Evolutionary conservation across 192 early-diverging fungal genomes (phyloP).

Genomic region (Coemansia sp.): DNA sequence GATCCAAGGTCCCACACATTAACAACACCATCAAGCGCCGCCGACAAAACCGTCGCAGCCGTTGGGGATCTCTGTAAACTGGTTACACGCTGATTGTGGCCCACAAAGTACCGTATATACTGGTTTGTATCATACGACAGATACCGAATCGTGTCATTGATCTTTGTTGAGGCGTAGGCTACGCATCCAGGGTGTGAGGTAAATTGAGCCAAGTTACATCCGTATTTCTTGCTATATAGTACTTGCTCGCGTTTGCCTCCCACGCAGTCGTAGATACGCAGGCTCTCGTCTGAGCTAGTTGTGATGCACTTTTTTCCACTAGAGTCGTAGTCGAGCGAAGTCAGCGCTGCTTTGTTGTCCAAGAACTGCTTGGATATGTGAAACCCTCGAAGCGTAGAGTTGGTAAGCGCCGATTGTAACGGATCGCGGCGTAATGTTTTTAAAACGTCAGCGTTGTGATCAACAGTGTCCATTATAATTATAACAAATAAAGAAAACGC

Average conservation of each 20-base stretch:
- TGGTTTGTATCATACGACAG: conserved; percentile 94
- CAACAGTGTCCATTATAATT: background rate
- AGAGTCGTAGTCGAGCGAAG: conserved; percentile 82
- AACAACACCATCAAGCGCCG: conserved; percentile 75
- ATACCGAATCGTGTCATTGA: conserved; percentile 93
- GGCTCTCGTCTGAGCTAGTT: conserved; percentile 81
- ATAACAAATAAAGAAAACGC: conserved; percentile 1
- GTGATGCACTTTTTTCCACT: conserved; percentile 79
- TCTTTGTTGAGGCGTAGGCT: conserved; percentile 93
- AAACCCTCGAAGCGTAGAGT: conserved; percentile 18
- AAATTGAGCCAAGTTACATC: conserved; percentile 85
- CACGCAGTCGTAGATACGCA: conserved; percentile 83
- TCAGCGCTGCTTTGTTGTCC: conserved; percentile 74
- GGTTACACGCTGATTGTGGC: conserved; percentile 78
- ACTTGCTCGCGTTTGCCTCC: conserved; percentile 76
- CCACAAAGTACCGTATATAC: conserved; percentile 91
- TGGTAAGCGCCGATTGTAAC: conserved; percentile 32
- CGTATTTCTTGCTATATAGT: conserved; percentile 94
- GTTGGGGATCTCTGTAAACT: conserved; percentile 83
- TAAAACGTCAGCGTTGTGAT: conserved; percentile 23
- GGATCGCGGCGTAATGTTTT: conserved; percentile 35
- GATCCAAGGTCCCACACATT: conserved; percentile 85
- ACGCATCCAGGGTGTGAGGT: conserved; percentile 81
- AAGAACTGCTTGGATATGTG: conserved; percentile 73
- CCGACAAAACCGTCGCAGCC: conserved; percentile 60